These are phyloP conservation scores for Botrytis deweyae DNA, from an alignment of 2,329 filamentous ascomycete genomes.

Conservation along the genomic window DNA sequence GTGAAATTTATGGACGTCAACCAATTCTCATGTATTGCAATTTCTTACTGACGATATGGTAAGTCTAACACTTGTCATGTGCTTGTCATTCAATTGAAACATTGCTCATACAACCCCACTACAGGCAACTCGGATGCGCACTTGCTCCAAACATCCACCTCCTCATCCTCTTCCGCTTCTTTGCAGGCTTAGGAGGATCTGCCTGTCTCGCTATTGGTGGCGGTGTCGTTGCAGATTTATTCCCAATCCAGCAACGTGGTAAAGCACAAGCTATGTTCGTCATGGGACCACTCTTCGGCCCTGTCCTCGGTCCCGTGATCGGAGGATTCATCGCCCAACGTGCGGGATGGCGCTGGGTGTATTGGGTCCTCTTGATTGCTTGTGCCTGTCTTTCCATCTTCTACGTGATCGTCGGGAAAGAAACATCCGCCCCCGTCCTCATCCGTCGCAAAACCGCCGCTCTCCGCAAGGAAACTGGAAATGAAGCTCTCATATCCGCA, in stretches of 20 bases:
- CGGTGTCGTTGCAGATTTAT: slow-evolving; percentile 65
- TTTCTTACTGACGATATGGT: slow-evolving; percentile 48
- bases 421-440: slow-evolving; percentile 51
- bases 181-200: slow-evolving; percentile 50
- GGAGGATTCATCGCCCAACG: slow-evolving; percentile 41
- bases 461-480: slow-evolving; percentile 42
- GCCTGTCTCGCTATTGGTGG: slow-evolving; percentile 54
- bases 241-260: slow-evolving; percentile 56
- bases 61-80: slow-evolving; percentile 39
- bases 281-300: slow-evolving; percentile 44
- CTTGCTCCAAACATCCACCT: slow-evolving; percentile 47
- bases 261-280: slow-evolving; percentile 54
- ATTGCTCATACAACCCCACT: slow-evolving; percentile 47
- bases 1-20: slow-evolving; percentile 64
- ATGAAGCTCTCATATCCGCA: slow-evolving; percentile 48
- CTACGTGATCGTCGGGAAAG: slow-evolving; percentile 45
- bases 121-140: slow-evolving; percentile 49
- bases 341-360: slow-evolving; percentile 42
- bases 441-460: slow-evolving; percentile 42
- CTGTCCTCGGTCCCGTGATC: slow-evolving; percentile 37
- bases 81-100: slow-evolving; percentile 50
- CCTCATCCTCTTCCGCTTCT: slow-evolving; percentile 58
- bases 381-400: slow-evolving; percentile 37
- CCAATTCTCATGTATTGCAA: slow-evolving; percentile 46
- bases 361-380: slow-evolving; percentile 49